Conservation (phyloP, 2,329 filamentous ascomycete genomes). For the Dendryphion nanum region DNA sequence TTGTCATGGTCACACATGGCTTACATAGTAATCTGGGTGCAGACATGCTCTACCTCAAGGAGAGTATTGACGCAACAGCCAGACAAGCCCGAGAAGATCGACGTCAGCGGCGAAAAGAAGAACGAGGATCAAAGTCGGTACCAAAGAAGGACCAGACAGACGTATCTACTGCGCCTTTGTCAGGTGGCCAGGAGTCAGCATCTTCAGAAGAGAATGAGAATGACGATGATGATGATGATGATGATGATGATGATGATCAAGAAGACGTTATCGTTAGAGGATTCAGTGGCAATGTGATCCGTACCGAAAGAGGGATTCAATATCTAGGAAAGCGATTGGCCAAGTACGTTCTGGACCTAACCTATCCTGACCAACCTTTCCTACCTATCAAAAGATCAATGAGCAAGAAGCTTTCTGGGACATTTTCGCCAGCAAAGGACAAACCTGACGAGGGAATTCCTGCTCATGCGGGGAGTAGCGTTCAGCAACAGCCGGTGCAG, state of each 20-base stretch:
- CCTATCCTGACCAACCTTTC: constrained; percentile 91
- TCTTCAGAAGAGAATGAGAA: constrained; percentile 55
- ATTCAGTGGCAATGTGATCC: constrained; percentile 84
- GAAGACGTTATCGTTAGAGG: constrained; percentile 87
- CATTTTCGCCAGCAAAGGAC: constrained; percentile 44
- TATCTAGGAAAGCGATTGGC: constrained; percentile 93
- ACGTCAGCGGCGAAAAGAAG: constrained; percentile 53
- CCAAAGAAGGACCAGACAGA: constrained; percentile 9
- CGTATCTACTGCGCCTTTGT: constrained; percentile 46
- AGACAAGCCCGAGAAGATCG: constrained; percentile 71
- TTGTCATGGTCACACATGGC: constrained; percentile 91
- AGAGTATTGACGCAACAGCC: constrained; percentile 86
- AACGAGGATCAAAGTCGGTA: constrained; percentile 8
- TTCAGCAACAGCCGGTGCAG: constrained; percentile 50
- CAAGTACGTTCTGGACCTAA: constrained; percentile 84
- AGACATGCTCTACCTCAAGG: constrained; percentile 96
- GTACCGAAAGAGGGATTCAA: constrained; percentile 93
- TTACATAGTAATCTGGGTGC: constrained; percentile 93
- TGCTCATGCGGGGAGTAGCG: constrained; percentile 61
- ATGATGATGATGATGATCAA: constrained; percentile 65
- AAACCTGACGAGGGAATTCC: constrained; percentile 49
- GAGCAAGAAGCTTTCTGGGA: constrained; percentile 47
- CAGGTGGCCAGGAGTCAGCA: constrained; percentile 48
- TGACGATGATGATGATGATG: constrained; percentile 71
- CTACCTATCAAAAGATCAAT: constrained; percentile 63